phyloP scores from a whole-genome alignment of 1,284 basidiomycete genomes.

The Trichosporon coremiiforme region DNA sequence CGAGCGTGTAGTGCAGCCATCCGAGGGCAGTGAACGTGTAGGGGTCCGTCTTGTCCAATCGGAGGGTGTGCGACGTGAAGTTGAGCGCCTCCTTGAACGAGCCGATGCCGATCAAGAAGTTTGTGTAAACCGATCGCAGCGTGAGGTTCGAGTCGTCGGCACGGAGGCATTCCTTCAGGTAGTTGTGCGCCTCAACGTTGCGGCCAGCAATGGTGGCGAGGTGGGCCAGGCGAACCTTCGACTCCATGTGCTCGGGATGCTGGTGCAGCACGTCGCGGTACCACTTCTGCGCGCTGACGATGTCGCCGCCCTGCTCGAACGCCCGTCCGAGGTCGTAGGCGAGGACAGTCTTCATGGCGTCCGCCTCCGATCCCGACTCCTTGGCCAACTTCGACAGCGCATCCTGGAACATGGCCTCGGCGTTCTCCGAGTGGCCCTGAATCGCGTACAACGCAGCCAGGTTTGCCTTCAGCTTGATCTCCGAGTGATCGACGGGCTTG shows the following conservation, averaged over 20 bases:
- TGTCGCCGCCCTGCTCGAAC: constrained; percentile 78
- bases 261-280: constrained; percentile 79
- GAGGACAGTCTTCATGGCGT: constrained; percentile 70
- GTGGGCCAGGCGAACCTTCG: constrained; percentile 83
- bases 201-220: constrained; percentile 70
- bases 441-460: constrained; percentile 75
- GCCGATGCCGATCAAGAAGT: constrained; percentile 70
- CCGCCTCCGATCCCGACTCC: constrained; percentile 60
- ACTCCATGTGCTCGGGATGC: constrained; percentile 92
- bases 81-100: constrained; percentile 71
- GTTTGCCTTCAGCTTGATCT: constrained; percentile 71
- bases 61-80: constrained; percentile 80
- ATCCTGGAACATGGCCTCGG: constrained; percentile 60
- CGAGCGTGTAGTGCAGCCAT: constrained; percentile 78
- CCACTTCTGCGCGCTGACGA: constrained; percentile 72
- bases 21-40: constrained; percentile 87
- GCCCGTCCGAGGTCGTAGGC: constrained; percentile 85
- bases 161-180: constrained; percentile 75
- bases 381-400: constrained; percentile 55
- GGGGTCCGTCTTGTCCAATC: constrained; percentile 79
- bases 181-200: constrained; percentile 76
- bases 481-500: constrained; percentile 38
- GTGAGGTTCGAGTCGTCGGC: constrained; percentile 50
- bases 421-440: constrained; percentile 62
- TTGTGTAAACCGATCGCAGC: constrained; percentile 73